These are phyloP conservation scores for Crithidia brevicula DNA, from an alignment of 208 protist genomes.

Conservation along the genomic window DNA sequence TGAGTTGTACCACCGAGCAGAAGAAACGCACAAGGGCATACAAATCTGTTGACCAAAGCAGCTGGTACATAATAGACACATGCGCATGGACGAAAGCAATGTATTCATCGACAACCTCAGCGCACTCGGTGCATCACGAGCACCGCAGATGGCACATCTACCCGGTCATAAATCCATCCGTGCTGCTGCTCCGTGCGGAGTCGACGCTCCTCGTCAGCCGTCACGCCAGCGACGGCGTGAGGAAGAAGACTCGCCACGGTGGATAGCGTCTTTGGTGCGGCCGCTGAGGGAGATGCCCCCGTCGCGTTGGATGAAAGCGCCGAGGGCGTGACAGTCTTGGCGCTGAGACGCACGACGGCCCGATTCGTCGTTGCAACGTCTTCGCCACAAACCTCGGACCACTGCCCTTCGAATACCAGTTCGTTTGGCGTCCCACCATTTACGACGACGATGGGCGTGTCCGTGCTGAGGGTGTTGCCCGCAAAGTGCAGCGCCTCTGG, in stretches of 20 bases:
- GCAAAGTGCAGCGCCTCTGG: slow-evolving; percentile 48
- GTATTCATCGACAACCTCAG: too few relatives aligned
- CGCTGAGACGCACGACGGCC: slow-evolving; percentile 53
- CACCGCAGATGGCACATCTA: slow-evolving; percentile 50
- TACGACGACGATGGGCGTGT: slow-evolving; percentile 54
- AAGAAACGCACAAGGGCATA: too few relatives aligned
- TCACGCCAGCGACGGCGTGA: slow-evolving; percentile 60
- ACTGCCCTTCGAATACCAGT: slow-evolving; percentile 68
- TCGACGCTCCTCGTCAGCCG: slow-evolving; percentile 61
- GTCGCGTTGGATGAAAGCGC: not conserved
- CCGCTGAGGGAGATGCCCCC: not conserved
- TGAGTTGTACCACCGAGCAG: too few relatives aligned
- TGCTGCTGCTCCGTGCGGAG: slow-evolving; percentile 27
- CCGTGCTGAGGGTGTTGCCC: slow-evolving; percentile 42
- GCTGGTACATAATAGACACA: too few relatives aligned
- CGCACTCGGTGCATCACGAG: slow-evolving; percentile 31
- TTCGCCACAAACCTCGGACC: slow-evolving; percentile 39
- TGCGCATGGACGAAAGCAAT: too few relatives aligned
- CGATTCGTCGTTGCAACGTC: slow-evolving; percentile 32
- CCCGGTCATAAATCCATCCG: slow-evolving; percentile 47
- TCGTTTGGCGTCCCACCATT: slow-evolving; percentile 38
- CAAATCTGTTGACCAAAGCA: too few relatives aligned
- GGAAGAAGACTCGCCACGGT: slow-evolving; percentile 70
- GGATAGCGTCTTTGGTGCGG: not conserved
- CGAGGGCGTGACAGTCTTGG: not conserved